Conservation (phyloP, 768 basidiomycete species). For the Amanita muscaria region DNA sequence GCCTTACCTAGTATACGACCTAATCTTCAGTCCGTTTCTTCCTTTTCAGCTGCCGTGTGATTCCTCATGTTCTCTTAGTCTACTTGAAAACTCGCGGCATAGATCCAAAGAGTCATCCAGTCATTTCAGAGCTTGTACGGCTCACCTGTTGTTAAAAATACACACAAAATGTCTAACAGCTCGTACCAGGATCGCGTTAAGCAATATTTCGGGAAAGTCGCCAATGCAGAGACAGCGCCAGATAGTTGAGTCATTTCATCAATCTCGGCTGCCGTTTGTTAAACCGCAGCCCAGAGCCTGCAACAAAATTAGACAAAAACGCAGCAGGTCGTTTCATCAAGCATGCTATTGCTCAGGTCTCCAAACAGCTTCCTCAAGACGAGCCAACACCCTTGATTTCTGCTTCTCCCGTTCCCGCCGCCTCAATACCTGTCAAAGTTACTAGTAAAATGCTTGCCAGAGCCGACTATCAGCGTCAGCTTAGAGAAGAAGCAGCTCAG, state of each 20-base stretch:
- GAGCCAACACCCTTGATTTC: background rate
- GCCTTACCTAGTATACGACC: constrained; percentile 79
- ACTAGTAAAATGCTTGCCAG: constrained; percentile 72
- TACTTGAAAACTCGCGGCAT: constrained; percentile 76
- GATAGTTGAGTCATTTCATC: constrained; percentile 28
- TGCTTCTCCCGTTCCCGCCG: background rate
- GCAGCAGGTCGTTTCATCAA: constrained; percentile 81
- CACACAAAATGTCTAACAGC: background rate
- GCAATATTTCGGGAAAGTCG: constrained; percentile 78
- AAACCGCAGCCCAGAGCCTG: constrained; percentile 23
- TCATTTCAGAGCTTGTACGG: constrained; percentile 62
- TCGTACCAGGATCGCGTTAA: constrained; percentile 58
- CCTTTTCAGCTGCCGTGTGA: background rate
- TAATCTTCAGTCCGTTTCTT: constrained; percentile 63
- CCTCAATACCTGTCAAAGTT: constrained; percentile 40
- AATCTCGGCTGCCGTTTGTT: background rate
- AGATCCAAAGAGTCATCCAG: constrained; percentile 72
- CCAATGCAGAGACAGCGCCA: constrained; percentile 60
- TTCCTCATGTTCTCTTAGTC: constrained; percentile 33
- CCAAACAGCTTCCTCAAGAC: constrained; percentile 12
- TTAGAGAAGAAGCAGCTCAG: constrained; percentile 41
- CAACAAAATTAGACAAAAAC: constrained; percentile 56
- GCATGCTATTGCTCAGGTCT: constrained; percentile 65
- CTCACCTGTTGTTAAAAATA: background rate
- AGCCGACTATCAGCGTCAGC: constrained; percentile 49